phyloP scores from a whole-genome alignment of 345 rosid genomes.

The Acer yangbiense region DNA sequence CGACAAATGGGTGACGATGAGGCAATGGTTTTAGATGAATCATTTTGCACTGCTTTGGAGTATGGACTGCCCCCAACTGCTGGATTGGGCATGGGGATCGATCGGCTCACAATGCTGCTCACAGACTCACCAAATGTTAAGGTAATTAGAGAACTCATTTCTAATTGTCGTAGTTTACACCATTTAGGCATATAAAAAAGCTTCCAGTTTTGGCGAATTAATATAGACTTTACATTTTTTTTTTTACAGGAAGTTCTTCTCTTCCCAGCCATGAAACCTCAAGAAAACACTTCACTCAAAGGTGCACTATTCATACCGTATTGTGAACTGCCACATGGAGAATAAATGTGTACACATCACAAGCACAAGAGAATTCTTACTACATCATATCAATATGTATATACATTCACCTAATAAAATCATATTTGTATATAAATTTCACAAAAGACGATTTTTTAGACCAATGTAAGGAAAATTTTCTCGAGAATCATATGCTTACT shows the following conservation, averaged over 20 bases:
- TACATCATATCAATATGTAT: too few relatives aligned
- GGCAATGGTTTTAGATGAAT: constrained; percentile 92
- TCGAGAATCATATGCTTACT: too few relatives aligned
- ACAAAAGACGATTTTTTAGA: too few relatives aligned
- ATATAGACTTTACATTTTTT: not conserved
- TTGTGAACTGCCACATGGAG: too few relatives aligned
- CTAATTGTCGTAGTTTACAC: not conserved
- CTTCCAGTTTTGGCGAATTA: not conserved
- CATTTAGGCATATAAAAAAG: not conserved
- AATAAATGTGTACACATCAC: too few relatives aligned
- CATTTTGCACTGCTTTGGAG: constrained; percentile 80
- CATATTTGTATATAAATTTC: too few relatives aligned
- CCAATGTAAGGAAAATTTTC: too few relatives aligned
- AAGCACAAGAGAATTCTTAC: too few relatives aligned
- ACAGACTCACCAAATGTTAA: constrained; percentile 91
- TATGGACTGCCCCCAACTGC: constrained; percentile 90
- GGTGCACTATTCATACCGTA: too few relatives aligned
- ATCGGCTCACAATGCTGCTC: constrained; percentile 77
- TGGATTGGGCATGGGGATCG: constrained; percentile 94
- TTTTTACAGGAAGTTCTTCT: constrained; percentile 77
- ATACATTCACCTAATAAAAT: too few relatives aligned
- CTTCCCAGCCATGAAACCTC: constrained; percentile 97
- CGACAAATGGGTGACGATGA: constrained; percentile 92
- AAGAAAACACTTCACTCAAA: constrained; percentile 34
- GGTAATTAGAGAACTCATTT: constrained; percentile 38